phyloP scores from a whole-genome alignment of 1,284 basidiomycete genomes.

The Termitomyces sp. region DNA sequence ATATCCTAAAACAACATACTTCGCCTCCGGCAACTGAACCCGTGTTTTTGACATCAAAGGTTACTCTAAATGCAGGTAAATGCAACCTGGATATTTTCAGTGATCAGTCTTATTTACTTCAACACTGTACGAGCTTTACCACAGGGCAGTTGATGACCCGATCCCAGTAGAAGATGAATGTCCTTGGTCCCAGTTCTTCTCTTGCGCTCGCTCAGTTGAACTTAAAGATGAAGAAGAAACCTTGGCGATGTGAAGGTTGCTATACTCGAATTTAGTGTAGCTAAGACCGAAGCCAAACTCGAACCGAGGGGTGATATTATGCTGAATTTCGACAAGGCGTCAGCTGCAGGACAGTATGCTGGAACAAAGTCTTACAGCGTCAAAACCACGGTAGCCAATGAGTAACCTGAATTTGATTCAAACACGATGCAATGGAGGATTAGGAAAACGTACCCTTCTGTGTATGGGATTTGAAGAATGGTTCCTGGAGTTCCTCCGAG shows the following conservation, averaged over 20 bases:
- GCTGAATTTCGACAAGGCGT: constrained; percentile 19
- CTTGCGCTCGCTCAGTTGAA: constrained; percentile 31
- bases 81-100: constrained; percentile 44
- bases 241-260: constrained; percentile 40
- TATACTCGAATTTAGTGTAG: constrained; percentile 77
- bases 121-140: constrained; percentile 25
- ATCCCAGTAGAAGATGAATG: constrained; percentile 38
- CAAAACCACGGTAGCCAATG: constrained; percentile 76
- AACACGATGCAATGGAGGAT: background rate
- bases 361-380: constrained; percentile 40
- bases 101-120: background rate
- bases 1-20: constrained; percentile 1
- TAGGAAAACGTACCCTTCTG: constrained; percentile 42
- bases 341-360: background rate
- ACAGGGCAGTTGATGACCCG: constrained; percentile 51
- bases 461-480: constrained; percentile 55
- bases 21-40: constrained; percentile 43
- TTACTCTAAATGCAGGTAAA: constrained; percentile 50
- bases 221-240: constrained; percentile 24
- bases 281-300: constrained; percentile 84
- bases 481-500: constrained; percentile 32
- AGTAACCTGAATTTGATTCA: constrained; percentile 34
- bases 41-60: constrained; percentile 55
- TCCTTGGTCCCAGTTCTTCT: constrained; percentile 51
- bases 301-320: constrained; percentile 56